Evolutionary conservation across 257 asterid genomes (phyloP).

Genomic region (Solanum clarkiae): DNA sequence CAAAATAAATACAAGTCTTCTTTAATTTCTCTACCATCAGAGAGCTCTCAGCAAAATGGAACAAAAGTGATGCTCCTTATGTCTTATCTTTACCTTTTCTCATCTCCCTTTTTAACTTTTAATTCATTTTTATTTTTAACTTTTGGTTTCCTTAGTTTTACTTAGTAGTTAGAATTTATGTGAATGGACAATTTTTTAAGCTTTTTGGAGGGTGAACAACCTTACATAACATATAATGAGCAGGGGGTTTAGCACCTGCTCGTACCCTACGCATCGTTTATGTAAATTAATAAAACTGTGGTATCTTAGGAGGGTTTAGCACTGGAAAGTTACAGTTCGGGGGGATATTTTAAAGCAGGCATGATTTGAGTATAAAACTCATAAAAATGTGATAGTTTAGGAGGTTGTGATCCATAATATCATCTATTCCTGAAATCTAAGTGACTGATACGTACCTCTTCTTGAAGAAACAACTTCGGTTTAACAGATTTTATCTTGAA

Average conservation of each 20-base stretch:
- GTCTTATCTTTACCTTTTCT: not conserved
- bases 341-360: not conserved
- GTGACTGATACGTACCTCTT: conserved; percentile 47
- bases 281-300: not conserved
- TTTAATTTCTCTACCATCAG: not conserved
- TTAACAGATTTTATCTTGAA: conserved; percentile 78
- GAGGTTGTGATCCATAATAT: not conserved
- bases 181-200: not conserved
- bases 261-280: not conserved
- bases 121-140: not conserved
- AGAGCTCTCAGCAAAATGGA: not conserved
- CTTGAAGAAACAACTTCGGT: conserved; percentile 69
- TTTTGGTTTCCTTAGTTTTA: not conserved
- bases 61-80: not conserved
- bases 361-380: not conserved
- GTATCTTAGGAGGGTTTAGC: not conserved
- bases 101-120: not conserved
- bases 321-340: not conserved
- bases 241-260: not conserved
- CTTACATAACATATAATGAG: not conserved
- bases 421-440: not conserved
- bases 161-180: not conserved
- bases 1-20: not conserved
- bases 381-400: not conserved
- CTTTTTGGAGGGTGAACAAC: not conserved